phyloP scores from a whole-genome alignment of 2,329 filamentous ascomycete species.

The Dothistroma pini region DNA sequence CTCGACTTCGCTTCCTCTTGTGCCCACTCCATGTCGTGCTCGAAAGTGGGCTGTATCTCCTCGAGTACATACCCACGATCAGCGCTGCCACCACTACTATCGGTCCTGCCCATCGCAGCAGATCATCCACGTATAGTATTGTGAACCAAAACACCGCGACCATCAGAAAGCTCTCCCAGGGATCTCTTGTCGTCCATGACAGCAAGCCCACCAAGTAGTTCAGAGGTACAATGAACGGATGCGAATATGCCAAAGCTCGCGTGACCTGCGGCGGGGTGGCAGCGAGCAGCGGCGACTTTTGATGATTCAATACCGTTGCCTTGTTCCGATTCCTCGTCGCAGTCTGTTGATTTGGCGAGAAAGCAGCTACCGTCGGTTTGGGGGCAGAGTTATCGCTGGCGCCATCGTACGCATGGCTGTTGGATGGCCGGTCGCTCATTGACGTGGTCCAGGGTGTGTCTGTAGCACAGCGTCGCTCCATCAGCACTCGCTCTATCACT shows the following conservation, averaged over 20 bases:
- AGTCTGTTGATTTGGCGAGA: slow-evolving; percentile 76
- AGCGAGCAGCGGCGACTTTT: slow-evolving; percentile 88
- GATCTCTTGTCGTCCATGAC: slow-evolving; percentile 90
- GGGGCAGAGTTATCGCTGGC: slow-evolving; percentile 16
- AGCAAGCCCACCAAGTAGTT: slow-evolving; percentile 81
- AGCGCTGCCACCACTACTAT: slow-evolving; percentile 73
- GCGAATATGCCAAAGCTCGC: slow-evolving; percentile 88
- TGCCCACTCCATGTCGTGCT: slow-evolving; percentile 74
- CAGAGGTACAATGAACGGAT: slow-evolving; percentile 85
- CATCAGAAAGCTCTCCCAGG: slow-evolving; percentile 95
- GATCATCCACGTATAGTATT: slow-evolving; percentile 77
- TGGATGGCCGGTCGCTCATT: slow-evolving; percentile 21
- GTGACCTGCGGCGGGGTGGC: slow-evolving; percentile 95
- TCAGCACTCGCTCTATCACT: slow-evolving; percentile 2
- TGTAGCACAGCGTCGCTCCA: slow-evolving; percentile 5
- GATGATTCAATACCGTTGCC: slow-evolving; percentile 75
- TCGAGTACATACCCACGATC: slow-evolving; percentile 88
- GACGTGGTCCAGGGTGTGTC: slow-evolving; percentile 24
- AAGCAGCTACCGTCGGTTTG: slow-evolving; percentile 77
- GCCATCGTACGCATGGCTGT: slow-evolving; percentile 15
- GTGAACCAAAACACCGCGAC: slow-evolving; percentile 81
- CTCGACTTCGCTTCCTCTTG: slow-evolving; percentile 54
- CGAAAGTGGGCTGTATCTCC: slow-evolving; percentile 84
- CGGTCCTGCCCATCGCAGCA: slow-evolving; percentile 79
- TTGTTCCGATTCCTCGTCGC: slow-evolving; percentile 19